Conservation (phyloP, 371 early-diverging fungal genomes). For the Lichtheimia ramosa region DNA sequence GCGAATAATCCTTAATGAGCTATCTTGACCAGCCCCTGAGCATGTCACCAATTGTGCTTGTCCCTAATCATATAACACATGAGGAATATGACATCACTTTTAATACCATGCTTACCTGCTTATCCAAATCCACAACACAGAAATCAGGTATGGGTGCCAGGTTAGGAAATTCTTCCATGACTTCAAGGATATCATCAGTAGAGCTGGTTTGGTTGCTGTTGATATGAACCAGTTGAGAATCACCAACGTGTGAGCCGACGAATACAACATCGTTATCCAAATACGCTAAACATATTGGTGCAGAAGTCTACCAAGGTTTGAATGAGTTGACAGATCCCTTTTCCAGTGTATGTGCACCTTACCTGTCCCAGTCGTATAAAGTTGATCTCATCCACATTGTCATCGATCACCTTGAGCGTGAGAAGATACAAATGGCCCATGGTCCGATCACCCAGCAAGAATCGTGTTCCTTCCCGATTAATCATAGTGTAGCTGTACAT, state of each 20-base stretch:
- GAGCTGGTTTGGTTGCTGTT: constrained; percentile 4
- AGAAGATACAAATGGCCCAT: constrained; percentile 66
- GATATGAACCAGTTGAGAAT: constrained; percentile 77
- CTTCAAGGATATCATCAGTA: constrained; percentile 24
- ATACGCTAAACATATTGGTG: constrained; percentile 74
- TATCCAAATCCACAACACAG: constrained; percentile 78
- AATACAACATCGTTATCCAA: constrained; percentile 76
- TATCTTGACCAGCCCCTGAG: constrained; percentile 77
- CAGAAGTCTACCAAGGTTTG: constrained; percentile 44
- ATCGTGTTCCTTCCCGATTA: constrained; percentile 57
- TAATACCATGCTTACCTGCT: constrained; percentile 45
- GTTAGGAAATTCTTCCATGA: constrained; percentile 69
- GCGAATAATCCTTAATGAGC: constrained; percentile 80
- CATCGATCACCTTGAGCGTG: constrained; percentile 17
- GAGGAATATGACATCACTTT: not conserved
- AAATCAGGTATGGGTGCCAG: constrained; percentile 89
- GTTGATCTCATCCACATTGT: not conserved
- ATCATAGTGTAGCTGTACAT: constrained; percentile 44
- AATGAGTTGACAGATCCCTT: not conserved
- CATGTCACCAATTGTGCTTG: constrained; percentile 84
- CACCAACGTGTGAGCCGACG: constrained; percentile 85
- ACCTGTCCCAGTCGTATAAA: not conserved
- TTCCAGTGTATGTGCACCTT: not conserved
- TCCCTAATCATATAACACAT: constrained; percentile 23
- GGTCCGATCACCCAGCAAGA: constrained; percentile 73